Evolutionary conservation across 148 eudicot genomes (phyloP).

Genomic region (Silene latifolia): DNA sequence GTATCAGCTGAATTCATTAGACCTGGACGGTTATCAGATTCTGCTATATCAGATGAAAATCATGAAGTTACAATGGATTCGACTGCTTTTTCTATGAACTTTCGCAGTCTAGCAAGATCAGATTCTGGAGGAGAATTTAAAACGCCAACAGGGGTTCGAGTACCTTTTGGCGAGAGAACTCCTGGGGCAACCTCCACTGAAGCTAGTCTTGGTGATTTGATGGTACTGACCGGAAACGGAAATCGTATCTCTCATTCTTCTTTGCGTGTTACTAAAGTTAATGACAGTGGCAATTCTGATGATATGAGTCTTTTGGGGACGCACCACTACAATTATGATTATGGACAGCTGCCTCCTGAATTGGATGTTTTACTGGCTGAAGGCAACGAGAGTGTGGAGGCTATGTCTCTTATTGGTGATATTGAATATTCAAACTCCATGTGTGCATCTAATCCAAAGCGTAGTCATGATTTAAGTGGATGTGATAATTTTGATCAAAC

Average conservation of each 20-base stretch:
- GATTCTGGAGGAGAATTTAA: conserved; percentile 70
- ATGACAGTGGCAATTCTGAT: conserved; percentile 49
- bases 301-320: conserved; percentile 89
- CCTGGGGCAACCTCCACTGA: conserved; percentile 37
- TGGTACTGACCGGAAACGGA: conserved; percentile 57
- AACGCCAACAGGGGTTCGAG: conserved; percentile 57
- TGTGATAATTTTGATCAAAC: conserved; percentile 8
- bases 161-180: conserved; percentile 70
- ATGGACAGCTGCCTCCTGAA: conserved; percentile 64
- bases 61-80: conserved; percentile 98
- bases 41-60: conserved; percentile 66
- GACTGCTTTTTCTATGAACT: conserved; percentile 91
- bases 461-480: not conserved
- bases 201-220: conserved; percentile 43
- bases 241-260: conserved; percentile 32
- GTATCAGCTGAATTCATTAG: conserved; percentile 81
- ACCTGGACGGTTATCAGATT: conserved; percentile 66
- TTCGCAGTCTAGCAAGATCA: conserved; percentile 75
- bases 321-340: conserved; percentile 55
- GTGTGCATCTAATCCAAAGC: conserved; percentile 5
- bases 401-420: conserved; percentile 26
- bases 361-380: conserved; percentile 63
- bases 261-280: conserved; percentile 29
- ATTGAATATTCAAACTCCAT: conserved; percentile 31
- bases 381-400: conserved; percentile 42